A percentile compares a stretch with the other conserved stretches of the same genome.
These are phyloP conservation scores for Solanum paucissectum DNA, from an alignment of 257 asterid genomes.

Conservation along the genomic window DNA sequence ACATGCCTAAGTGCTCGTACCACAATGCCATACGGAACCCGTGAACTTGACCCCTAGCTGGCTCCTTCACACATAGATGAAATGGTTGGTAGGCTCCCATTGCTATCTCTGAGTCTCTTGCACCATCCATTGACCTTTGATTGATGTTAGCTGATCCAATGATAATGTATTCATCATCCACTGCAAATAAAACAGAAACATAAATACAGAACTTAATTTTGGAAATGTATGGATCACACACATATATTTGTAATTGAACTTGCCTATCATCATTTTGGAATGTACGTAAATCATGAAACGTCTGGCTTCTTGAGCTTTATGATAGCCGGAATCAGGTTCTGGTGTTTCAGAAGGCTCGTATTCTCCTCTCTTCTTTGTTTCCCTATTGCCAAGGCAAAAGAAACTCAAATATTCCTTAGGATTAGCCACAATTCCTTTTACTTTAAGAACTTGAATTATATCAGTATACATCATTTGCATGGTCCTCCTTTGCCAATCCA, in stretches of 20 bases:
- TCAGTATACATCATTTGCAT: constrained; percentile 9
- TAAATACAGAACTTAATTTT: neutral
- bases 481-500: constrained; percentile 10
- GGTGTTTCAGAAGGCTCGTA: constrained; percentile 3
- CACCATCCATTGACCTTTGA: constrained; percentile 2
- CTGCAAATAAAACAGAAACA: neutral
- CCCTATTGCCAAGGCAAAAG: constrained; percentile 7
- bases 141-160: neutral
- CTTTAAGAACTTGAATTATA: neutral
- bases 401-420: constrained; percentile 1
- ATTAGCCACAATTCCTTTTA: neutral
- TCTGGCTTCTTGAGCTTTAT: neutral
- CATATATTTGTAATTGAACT: neutral
- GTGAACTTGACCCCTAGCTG: neutral
- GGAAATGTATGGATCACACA: neutral
- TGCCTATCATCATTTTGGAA: constrained; percentile 8
- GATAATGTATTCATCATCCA: constrained; percentile 1
- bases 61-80: neutral
- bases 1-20: constrained; percentile 5
- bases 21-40: constrained; percentile 10
- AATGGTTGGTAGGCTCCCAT: constrained; percentile 5
- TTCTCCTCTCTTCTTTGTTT: constrained; percentile 2
- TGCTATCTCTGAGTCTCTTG: constrained; percentile 1
- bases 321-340: neutral
- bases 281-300: constrained; percentile 9